phyloP scores from a whole-genome alignment of 2,329 filamentous ascomycete species.

The Aspergillus sojae region DNA sequence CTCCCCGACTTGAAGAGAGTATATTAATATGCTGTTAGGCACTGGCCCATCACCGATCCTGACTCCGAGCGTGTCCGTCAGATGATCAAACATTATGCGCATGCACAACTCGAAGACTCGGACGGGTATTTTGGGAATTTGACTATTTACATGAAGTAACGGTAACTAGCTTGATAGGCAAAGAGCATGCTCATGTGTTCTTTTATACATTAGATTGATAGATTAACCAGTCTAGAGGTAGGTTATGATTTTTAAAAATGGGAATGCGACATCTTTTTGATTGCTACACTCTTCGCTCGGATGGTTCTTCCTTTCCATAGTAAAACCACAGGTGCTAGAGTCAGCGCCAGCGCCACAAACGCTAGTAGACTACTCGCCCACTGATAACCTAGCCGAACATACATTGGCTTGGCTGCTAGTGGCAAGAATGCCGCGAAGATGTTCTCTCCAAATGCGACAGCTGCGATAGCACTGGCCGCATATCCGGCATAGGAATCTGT shows the following conservation, averaged over 20 bases:
- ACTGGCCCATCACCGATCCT: constrained; percentile 25
- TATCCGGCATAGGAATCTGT: constrained; percentile 54
- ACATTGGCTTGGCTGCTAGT: constrained; percentile 42
- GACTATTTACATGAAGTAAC: constrained; percentile 20
- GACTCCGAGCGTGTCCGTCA: constrained; percentile 21
- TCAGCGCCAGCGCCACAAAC: constrained; percentile 40
- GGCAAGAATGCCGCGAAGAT: constrained; percentile 47
- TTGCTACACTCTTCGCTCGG: constrained; percentile 16
- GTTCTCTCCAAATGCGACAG: constrained; percentile 50
- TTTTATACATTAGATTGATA: not conserved
- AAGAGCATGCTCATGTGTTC: not conserved
- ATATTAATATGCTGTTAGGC: constrained; percentile 6
- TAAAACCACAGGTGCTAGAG: constrained; percentile 39
- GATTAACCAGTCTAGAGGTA: not conserved
- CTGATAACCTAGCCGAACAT: constrained; percentile 38
- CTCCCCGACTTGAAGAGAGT: not conserved
- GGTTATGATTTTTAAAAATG: not conserved
- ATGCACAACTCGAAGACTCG: constrained; percentile 14
- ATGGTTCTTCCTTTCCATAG: constrained; percentile 41
- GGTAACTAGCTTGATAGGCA: not conserved
- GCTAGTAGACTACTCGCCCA: constrained; percentile 47
- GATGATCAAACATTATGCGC: constrained; percentile 26
- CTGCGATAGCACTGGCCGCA: constrained; percentile 51
- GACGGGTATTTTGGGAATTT: constrained; percentile 26
- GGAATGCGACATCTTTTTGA: constrained; percentile 11